Evolutionary conservation across 2,329 filamentous ascomycete genomes (phyloP).

Genomic region (Dryadomyces quercivorus): DNA sequence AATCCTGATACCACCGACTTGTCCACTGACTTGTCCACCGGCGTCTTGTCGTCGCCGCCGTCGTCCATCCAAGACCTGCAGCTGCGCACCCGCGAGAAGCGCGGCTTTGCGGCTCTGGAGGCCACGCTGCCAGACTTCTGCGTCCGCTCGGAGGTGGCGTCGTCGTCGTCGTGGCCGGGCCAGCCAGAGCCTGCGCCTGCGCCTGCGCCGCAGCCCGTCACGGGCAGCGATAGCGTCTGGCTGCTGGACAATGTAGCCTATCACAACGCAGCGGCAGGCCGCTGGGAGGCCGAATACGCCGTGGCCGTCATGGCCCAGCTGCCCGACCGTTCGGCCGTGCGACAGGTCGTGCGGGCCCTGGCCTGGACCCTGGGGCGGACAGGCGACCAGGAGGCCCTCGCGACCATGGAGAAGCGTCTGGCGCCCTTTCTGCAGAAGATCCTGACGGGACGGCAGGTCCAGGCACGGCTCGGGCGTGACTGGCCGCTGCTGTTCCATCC

Average conservation of each 20-base stretch:
- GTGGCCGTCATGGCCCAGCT: constrained; percentile 68
- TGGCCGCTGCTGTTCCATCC: constrained; percentile 48
- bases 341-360: constrained; percentile 55
- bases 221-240: constrained; percentile 66
- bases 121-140: constrained; percentile 22
- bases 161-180: constrained; percentile 20
- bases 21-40: too few relatives aligned
- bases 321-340: constrained; percentile 50
- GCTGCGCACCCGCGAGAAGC: constrained; percentile 28
- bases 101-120: constrained; percentile 37
- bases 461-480: constrained; percentile 42
- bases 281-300: constrained; percentile 78
- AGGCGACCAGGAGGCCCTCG: constrained; percentile 35
- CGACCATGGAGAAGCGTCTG: constrained; percentile 53
- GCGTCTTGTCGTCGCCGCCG: too few relatives aligned
- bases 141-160: background rate
- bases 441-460: constrained; percentile 55
- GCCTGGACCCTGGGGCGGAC: constrained; percentile 48
- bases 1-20: background rate
- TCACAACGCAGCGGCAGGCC: constrained; percentile 14
- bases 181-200: constrained; percentile 45
- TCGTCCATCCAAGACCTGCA: background rate
- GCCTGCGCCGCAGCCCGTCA: constrained; percentile 47
- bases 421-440: constrained; percentile 70
- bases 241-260: constrained; percentile 80